phyloP scores from a whole-genome alignment of 2,329 filamentous ascomycete species.

The Fusarium udum region DNA sequence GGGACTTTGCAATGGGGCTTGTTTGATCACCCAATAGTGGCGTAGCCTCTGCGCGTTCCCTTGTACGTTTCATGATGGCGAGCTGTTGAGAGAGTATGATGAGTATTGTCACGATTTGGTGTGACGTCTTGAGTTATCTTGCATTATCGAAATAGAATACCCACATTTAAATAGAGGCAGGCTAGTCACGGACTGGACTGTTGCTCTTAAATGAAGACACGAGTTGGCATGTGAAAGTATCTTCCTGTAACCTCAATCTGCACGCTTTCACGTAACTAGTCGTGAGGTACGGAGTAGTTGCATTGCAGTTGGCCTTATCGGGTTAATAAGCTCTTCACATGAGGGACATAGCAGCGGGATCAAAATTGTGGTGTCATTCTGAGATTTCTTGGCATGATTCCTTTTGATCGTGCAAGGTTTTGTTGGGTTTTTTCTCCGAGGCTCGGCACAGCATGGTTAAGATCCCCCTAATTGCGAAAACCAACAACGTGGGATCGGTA shows the following conservation, averaged over 20 bases:
- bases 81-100: background rate
- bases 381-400: conserved; percentile 13
- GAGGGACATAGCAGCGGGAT: conserved; percentile 5
- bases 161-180: background rate
- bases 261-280: background rate
- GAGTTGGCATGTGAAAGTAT: conserved; percentile 20
- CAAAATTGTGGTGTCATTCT: conserved; percentile 11
- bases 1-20: background rate
- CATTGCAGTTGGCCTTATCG: conserved; percentile 7
- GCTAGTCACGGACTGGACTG: background rate
- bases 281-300: background rate
- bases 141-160: background rate
- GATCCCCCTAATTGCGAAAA: conserved; percentile 13
- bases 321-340: conserved; percentile 8
- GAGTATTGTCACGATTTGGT: background rate
- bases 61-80: background rate
- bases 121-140: background rate
- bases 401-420: conserved; percentile 1
- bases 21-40: background rate
- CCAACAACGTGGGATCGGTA: conserved; percentile 27
- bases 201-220: background rate
- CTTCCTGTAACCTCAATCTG: background rate
- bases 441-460: conserved; percentile 4
- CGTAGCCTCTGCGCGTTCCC: background rate
- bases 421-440: conserved; percentile 14